These are phyloP conservation scores for Nigrospora oryzae DNA, from an alignment of 2,329 filamentous ascomycete species.

Conservation along the genomic window DNA sequence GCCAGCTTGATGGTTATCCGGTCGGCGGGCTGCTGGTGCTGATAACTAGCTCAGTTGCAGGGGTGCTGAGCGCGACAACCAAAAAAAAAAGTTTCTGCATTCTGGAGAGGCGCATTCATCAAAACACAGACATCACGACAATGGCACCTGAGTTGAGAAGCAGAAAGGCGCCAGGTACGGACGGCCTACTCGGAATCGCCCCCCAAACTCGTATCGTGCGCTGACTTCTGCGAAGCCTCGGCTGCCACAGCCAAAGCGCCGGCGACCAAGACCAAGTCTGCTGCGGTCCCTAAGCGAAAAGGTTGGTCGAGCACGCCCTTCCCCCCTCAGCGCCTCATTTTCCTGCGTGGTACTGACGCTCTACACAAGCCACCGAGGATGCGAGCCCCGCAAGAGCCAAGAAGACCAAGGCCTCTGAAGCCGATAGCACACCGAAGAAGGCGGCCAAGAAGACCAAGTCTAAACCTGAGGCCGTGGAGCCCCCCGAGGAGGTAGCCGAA, in stretches of 20 bases:
- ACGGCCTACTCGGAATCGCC: no score
- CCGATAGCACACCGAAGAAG: constrained; percentile 10
- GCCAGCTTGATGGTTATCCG: no score
- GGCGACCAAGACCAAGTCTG: constrained; percentile 22
- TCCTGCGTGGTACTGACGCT: constrained; percentile 12
- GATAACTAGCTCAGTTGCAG: no score
- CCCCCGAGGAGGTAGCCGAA: constrained; percentile 32
- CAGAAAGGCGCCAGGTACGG: constrained; percentile 3
- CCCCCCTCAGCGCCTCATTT: no score
- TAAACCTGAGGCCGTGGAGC: constrained; percentile 18
- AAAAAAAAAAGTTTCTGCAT: neutral
- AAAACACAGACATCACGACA: constrained; percentile 1
- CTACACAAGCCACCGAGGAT: constrained; percentile 30
- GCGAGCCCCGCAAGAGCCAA: constrained; percentile 33
- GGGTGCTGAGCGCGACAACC: no score
- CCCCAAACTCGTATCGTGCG: no score
- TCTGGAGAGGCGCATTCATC: neutral
- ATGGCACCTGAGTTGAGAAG: constrained; percentile 6
- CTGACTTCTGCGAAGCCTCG: neutral
- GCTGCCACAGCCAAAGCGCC: constrained; percentile 8
- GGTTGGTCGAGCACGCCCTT: constrained; percentile 14
- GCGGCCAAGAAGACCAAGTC: constrained; percentile 13
- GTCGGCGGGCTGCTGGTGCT: no score
- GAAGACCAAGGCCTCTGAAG: constrained; percentile 35
- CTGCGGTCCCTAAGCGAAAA: constrained; percentile 24